Conservation (phyloP, 345 rosid genomes). For the Capsella bursapastoris region DNA sequence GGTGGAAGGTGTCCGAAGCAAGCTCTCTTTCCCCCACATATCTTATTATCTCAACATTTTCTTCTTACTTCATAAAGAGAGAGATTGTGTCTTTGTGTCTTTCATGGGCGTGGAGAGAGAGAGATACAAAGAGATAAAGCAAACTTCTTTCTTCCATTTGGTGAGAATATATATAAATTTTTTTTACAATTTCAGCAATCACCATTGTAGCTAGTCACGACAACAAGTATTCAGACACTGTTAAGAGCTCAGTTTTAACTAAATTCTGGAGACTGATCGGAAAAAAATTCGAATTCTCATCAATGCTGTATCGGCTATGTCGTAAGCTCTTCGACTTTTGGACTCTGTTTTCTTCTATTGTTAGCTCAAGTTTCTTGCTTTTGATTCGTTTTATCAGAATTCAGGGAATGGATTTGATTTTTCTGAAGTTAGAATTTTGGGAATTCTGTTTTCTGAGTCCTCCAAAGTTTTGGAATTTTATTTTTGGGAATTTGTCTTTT, state of each 20-base stretch:
- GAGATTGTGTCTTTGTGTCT: background rate
- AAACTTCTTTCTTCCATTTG: slow-evolving; percentile 20
- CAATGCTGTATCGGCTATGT: slow-evolving; percentile 27
- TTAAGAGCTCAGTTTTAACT: background rate
- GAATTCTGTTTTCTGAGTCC: background rate
- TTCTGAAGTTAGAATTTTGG: background rate
- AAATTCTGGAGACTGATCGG: too few relatives aligned
- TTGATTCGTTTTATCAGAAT: slow-evolving; percentile 10
- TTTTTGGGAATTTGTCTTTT: background rate
- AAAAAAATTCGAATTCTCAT: background rate
- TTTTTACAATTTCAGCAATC: slow-evolving; percentile 5
- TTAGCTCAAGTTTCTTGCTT: slow-evolving; percentile 7
- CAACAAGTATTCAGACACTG: slow-evolving; percentile 27
- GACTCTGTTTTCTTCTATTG: background rate
- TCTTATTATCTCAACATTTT: slow-evolving; percentile 8
- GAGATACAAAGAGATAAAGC: background rate
- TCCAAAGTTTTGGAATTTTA: background rate
- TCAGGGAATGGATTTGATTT: background rate
- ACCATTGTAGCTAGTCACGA: slow-evolving; percentile 14
- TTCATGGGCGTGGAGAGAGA: slow-evolving; percentile 7
- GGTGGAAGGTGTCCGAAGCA: slow-evolving; percentile 36
- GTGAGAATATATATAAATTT: too few relatives aligned
- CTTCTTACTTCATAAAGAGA: slow-evolving; percentile 2
- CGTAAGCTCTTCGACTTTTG: slow-evolving; percentile 17
- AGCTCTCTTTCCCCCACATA: slow-evolving; percentile 21